Evolutionary conservation across 768 basidiomycete genomes (phyloP).

Genomic region (Rossbeevera mucosa): DNA sequence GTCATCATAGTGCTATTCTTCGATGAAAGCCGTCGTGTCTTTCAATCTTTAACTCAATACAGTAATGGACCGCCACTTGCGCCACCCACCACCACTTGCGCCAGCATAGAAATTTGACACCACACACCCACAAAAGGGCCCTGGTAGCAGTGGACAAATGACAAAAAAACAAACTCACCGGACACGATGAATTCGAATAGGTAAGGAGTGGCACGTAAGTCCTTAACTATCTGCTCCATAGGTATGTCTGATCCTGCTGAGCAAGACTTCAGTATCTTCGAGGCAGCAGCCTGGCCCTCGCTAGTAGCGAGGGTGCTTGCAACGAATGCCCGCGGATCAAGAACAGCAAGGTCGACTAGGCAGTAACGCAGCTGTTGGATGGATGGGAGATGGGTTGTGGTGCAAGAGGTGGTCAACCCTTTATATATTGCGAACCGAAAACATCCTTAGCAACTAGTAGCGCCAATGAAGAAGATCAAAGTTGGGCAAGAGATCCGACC

Average conservation of each 20-base stretch:
- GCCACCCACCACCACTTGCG: neutral
- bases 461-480: no score
- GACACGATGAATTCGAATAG: constrained; percentile 31
- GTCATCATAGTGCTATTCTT: no score
- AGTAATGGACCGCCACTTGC: neutral
- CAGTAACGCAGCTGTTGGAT: no score
- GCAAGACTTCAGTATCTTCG: constrained; percentile 20
- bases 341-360: no score
- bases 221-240: constrained; percentile 22
- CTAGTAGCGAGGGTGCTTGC: constrained; percentile 13
- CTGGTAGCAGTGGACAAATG: neutral
- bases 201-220: constrained; percentile 22
- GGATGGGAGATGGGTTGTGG: no score
- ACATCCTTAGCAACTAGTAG: no score
- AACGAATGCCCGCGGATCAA: no score
- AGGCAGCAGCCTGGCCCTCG: constrained; percentile 16
- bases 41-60: no score
- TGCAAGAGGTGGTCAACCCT: no score
- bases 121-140: neutral
- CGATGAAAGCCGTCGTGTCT: no score
- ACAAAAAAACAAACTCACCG: constrained; percentile 11
- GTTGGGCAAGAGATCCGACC: no score
- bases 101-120: neutral
- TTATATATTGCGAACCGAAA: no score
- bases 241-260: constrained; percentile 18